Evolutionary conservation across 371 early-diverging fungal genomes (phyloP).

Genomic region (Actinomucor elegans): DNA sequence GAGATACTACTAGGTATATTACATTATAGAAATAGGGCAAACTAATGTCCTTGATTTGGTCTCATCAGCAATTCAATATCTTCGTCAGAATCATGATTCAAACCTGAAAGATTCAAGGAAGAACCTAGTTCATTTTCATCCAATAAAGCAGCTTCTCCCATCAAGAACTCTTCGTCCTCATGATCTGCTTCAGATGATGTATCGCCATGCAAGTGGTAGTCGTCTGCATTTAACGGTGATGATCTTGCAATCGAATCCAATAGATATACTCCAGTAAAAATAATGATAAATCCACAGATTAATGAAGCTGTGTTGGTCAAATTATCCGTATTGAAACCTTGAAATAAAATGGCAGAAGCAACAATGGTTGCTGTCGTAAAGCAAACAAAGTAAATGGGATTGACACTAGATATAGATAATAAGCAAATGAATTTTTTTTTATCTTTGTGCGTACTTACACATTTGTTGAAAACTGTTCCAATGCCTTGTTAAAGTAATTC

Average conservation of each 20-base stretch:
- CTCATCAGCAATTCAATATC: constrained; percentile 17
- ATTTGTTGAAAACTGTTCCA: constrained; percentile 88
- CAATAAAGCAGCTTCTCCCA: constrained; percentile 55
- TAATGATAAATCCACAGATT: constrained; percentile 86
- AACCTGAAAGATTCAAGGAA: constrained; percentile 49
- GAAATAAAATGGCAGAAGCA: constrained; percentile 84
- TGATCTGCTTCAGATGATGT: constrained; percentile 4
- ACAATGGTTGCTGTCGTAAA: constrained; percentile 91
- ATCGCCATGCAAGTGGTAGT: not conserved
- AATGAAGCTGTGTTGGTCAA: constrained; percentile 79
- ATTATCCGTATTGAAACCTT: constrained; percentile 79
- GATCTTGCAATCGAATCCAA: constrained; percentile 44
- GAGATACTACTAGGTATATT: no score
- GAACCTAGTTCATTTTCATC: constrained; percentile 50
- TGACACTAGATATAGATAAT: constrained; percentile 56
- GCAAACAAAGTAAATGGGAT: constrained; percentile 90
- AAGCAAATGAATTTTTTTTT: not conserved
- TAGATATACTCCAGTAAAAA: constrained; percentile 88
- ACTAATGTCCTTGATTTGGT: constrained; percentile 1
- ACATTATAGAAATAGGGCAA: no score
- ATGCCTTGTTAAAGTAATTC: constrained; percentile 96
- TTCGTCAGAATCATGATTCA: constrained; percentile 30
- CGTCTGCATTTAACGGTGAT: not conserved
- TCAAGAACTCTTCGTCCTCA: constrained; percentile 33
- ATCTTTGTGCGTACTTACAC: constrained; percentile 45